Conservation (phyloP, 1,284 basidiomycete genomes). For the Marasmius fiardii region DNA sequence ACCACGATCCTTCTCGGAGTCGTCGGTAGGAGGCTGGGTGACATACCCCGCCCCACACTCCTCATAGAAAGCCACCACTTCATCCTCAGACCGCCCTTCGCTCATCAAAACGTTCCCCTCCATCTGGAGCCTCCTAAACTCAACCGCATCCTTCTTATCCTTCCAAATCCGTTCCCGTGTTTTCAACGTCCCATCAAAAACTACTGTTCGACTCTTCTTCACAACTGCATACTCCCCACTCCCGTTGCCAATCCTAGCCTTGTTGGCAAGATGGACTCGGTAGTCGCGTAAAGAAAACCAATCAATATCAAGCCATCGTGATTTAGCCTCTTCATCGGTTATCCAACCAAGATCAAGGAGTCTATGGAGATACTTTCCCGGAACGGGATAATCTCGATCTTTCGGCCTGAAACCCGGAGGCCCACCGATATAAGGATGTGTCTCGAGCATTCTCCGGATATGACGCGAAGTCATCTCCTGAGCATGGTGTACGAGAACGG, state of each 20-base stretch:
- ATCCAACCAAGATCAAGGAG: not conserved
- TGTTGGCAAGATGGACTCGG: not conserved
- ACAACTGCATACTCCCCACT: not conserved
- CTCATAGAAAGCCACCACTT: not conserved
- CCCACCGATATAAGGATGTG: not conserved
- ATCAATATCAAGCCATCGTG: not conserved
- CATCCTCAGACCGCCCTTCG: not conserved
- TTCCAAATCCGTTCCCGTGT: not conserved
- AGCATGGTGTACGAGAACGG: not conserved
- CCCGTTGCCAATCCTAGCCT: not conserved
- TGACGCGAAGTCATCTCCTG: not conserved
- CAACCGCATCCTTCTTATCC: not conserved
- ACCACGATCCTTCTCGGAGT: not conserved
- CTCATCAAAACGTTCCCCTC: not conserved
- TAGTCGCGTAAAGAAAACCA: constrained; percentile 1
- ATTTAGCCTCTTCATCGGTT: not conserved
- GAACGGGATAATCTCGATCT: not conserved
- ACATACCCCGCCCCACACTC: not conserved
- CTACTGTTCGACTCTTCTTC: not conserved
- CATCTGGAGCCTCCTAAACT: not conserved
- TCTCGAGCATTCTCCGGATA: not conserved
- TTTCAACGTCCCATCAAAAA: not conserved
- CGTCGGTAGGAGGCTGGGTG: not conserved
- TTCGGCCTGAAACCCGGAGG: not conserved
- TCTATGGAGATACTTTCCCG: not conserved